Base-by-base conservation (phyloP, 2,329 filamentous ascomycete genomes). In the Fonsecaea monophora region DNA sequence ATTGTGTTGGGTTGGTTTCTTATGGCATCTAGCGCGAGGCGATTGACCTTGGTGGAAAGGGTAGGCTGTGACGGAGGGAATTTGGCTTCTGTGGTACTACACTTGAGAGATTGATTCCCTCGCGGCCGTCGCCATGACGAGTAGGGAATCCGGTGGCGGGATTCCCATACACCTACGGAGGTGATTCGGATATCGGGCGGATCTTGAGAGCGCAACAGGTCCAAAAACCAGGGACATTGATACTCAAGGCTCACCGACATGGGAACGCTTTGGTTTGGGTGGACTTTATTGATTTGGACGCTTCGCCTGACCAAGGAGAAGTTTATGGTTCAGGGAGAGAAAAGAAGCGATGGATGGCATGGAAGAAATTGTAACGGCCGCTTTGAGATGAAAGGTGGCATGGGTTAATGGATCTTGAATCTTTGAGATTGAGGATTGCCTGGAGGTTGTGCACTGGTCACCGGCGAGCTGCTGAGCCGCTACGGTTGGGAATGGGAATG, bases 311-410 rank as follows among this genome's bases (percentile, higher is more conserved):
- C 10, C 18, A 50, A 25, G 8, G 3, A 50, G 21, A 13, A 50
- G 0, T 25, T 30, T 1, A 25, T 25, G 45, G 45, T 50, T 6
- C 13, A 50, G 21, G 25, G 21, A 30, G 8, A 5, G 18, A 50
- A 50, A 50, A 18, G 15, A 50, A 25, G 21, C 30, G 45, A 50
- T 30, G 45, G 45, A 50, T 50, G 45, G 45, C 8, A 50, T 50
- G 45, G 45, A 50, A 50, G 45, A 50, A 50, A 50, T 50, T 25
- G 45, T 50, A 50, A 50, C 45, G 45, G 45, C 45, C 45, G 45
- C 45, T 50, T 50, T 50, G 45, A 21, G 45, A 50, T 50, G 45
- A 50, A 25, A 12, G 45, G 45, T 25, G 45, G 45, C 45, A 50
- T 50, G 45, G 45, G 21, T 50, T 50, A 50, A 50, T 50, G 45